These are phyloP conservation scores for Diutina siamensis DNA, from an alignment of 1,139 yeast genomes.

Conservation along the genomic window DNA sequence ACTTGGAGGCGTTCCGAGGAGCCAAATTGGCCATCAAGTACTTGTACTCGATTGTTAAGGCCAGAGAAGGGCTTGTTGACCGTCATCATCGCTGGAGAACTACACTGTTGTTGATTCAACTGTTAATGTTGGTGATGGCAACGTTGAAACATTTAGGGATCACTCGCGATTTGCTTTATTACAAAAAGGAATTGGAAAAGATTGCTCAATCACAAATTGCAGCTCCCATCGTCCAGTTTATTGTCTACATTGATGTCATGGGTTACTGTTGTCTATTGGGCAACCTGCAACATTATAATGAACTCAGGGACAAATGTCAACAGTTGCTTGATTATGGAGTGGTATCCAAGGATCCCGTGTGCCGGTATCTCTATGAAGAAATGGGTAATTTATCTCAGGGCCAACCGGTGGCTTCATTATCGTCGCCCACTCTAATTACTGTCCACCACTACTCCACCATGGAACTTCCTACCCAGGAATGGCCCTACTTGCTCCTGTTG, in stretches of 20 bases:
- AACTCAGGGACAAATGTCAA: background rate
- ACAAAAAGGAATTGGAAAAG: background rate
- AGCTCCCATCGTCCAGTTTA: background rate
- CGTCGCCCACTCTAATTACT: background rate
- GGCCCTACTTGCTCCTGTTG: conserved; percentile 1
- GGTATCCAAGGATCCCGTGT: background rate
- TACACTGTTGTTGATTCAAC: background rate
- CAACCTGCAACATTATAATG: background rate
- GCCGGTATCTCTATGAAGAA: background rate
- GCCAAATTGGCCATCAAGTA: conserved; percentile 2
- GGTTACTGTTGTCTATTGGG: background rate
- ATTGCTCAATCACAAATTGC: background rate
- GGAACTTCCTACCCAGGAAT: background rate
- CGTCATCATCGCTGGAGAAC: background rate
- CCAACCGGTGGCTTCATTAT: background rate
- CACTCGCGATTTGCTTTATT: background rate
- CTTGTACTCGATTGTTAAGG: background rate
- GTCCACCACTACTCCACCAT: background rate
- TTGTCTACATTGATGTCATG: background rate
- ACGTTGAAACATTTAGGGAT: background rate
- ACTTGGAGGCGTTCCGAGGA: background rate
- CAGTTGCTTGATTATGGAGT: background rate
- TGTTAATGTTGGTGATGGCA: background rate
- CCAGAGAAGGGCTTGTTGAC: background rate
- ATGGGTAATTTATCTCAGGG: background rate